Evolutionary conservation across 2,329 filamentous ascomycete species (phyloP).

Genomic region (Ophiostoma triangulosporum): DNA sequence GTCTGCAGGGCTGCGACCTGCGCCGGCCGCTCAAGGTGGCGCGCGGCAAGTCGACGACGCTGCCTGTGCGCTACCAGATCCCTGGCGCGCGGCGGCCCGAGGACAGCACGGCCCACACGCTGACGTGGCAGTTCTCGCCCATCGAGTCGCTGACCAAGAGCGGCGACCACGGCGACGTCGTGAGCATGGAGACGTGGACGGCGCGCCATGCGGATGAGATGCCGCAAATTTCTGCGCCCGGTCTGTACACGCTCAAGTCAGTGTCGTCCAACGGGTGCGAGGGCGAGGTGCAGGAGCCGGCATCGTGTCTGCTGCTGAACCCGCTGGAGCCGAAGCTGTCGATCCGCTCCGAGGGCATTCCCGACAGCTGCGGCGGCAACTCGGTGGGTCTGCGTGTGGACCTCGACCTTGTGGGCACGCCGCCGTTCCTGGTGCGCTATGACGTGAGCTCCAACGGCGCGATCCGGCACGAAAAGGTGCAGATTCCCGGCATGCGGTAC

Average conservation of each 20-base stretch:
- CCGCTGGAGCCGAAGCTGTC: conserved; percentile 73
- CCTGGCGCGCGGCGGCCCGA: conserved; percentile 44
- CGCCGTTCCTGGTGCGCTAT: conserved; percentile 78
- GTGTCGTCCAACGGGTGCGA: conserved; percentile 70
- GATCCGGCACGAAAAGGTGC: conserved; percentile 39
- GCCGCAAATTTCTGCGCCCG: conserved; percentile 59
- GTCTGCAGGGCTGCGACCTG: conserved; percentile 61
- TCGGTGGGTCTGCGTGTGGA: conserved; percentile 83
- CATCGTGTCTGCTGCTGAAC: conserved; percentile 85
- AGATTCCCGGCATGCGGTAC: conserved; percentile 58
- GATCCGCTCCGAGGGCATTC: conserved; percentile 65
- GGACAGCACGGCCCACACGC: conserved; percentile 43
- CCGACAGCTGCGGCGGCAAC: conserved; percentile 89
- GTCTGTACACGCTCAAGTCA: conserved; percentile 73
- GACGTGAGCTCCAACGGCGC: conserved; percentile 52
- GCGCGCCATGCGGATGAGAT: conserved; percentile 49
- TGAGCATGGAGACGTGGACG: conserved; percentile 42
- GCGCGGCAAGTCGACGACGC: conserved; percentile 50
- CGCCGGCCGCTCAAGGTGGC: conserved; percentile 73
- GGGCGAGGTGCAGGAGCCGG: conserved; percentile 83
- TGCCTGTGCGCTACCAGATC: conserved; percentile 60
- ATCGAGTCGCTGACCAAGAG: conserved; percentile 54
- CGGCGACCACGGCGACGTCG: conserved; percentile 53
- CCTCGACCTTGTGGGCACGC: conserved; percentile 80
- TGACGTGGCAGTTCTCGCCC: conserved; percentile 74